phyloP scores from a whole-genome alignment of 495 filamentous ascomycete species.

The Lentithecium fluviatile region DNA sequence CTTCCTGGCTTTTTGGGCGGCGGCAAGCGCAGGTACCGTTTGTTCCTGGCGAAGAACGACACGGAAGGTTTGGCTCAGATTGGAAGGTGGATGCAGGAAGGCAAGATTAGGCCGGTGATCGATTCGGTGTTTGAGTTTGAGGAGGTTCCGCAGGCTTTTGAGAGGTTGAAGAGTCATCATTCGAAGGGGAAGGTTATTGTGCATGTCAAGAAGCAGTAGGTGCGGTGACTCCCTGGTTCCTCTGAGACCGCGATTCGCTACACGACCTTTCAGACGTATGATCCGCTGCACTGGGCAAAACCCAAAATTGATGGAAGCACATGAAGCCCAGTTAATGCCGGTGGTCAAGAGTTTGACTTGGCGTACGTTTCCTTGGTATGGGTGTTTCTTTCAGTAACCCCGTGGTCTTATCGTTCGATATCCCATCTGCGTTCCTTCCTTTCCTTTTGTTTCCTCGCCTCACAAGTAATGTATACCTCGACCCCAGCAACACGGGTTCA shows the following conservation, averaged over 20 bases:
- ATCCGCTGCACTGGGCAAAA: neutral
- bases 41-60: conserved; percentile 46
- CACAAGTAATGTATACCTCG: too few relatives aligned
- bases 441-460: too few relatives aligned
- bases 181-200: conserved; percentile 71
- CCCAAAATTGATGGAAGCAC: too few relatives aligned
- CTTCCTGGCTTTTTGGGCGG: conserved; percentile 63
- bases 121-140: conserved; percentile 62
- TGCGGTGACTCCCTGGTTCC: neutral
- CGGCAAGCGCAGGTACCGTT: conserved; percentile 56
- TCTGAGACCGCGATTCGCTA: neutral
- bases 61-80: conserved; percentile 55
- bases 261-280: neutral
- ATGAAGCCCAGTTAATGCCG: too few relatives aligned
- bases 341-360: too few relatives aligned
- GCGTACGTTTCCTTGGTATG: too few relatives aligned
- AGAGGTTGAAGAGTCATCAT: conserved; percentile 59
- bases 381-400: too few relatives aligned
- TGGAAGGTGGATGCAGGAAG: conserved; percentile 58
- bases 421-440: too few relatives aligned
- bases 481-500: too few relatives aligned
- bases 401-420: too few relatives aligned
- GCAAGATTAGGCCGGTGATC: conserved; percentile 60
- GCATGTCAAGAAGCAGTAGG: conserved; percentile 45
- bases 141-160: conserved; percentile 62